These are phyloP conservation scores for Lachnellula suecica DNA, from an alignment of 2,329 filamentous ascomycete genomes.

Conservation along the genomic window DNA sequence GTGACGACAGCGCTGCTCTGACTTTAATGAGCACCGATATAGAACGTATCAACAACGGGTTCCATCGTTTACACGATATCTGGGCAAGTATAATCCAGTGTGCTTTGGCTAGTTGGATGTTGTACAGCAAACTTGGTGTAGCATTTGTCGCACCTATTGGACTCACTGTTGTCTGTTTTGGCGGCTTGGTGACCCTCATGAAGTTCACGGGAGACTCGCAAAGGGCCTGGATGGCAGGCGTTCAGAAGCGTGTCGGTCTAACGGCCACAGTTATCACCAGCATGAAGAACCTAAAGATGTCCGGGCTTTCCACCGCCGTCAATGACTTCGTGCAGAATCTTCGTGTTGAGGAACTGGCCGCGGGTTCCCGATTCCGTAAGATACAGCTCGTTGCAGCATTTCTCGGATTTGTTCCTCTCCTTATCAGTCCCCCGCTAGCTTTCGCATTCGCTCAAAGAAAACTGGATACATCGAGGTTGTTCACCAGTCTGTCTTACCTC, in stretches of 20 bases:
- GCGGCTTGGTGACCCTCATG: conserved; percentile 16
- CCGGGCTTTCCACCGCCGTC: conserved; percentile 34
- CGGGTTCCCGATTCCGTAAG: conserved; percentile 28
- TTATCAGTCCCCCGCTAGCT: conserved; percentile 15
- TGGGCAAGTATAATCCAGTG: conserved; percentile 39
- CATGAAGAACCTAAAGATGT: conserved; percentile 42
- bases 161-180: conserved; percentile 37
- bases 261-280: conserved; percentile 33
- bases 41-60: conserved; percentile 32
- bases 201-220: conserved; percentile 20
- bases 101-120: conserved; percentile 34
- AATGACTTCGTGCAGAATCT: conserved; percentile 34
- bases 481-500: conserved; percentile 21
- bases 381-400: conserved; percentile 10
- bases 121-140: conserved; percentile 31
- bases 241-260: conserved; percentile 16
- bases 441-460: conserved; percentile 18
- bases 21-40: conserved; percentile 48
- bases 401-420: conserved; percentile 16
- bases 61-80: conserved; percentile 31
- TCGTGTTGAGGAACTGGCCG: conserved; percentile 35
- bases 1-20: conserved; percentile 37
- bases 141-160: conserved; percentile 38
- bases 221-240: conserved; percentile 16
- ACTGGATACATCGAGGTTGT: conserved; percentile 14